Evolutionary conservation across 345 rosid genomes (phyloP), one percentile per base, ranked within the genome.

Genomic region (Pseudoturritis turrita): DNA sequence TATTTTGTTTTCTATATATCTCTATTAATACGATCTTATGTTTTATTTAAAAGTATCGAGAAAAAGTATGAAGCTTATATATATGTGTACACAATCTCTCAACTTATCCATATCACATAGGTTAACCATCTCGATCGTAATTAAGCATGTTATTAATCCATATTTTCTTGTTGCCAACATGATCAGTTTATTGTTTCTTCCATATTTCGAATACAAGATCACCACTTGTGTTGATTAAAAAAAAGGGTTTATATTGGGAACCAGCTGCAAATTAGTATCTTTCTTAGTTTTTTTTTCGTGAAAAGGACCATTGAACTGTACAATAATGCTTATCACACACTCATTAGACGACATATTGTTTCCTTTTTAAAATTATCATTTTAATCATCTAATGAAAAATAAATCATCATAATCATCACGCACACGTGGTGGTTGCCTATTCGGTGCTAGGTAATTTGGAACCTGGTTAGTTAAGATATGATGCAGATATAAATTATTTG

Each of bases 381-480:
- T 10, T 61, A 29, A 29, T 29, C 17, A 1, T 22, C 8, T 25
- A 9, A 15, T 10, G 2, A 35, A 13, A 47, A 18, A 18, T 7
- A 11, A 56, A 69, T 41, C 19, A 55, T 54, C 62, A 0, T 56
- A 37, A 51, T 40, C 28, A 29, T 37, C 36, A 33, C 36, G 14
- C 55, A 31, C 26, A 59, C 62, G 62, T 59, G 78, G 59, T 60
- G 73, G 40, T 17, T 59, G 45, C 56, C 14, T 31, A 74, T 50
- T 59, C 29, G 68, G 37, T 59, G 68, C 2, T 41, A 50, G 68
- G 46, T 59, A 58, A 58, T 4, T 66, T 18, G 60, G 78, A 74
- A 58, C 67, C 56, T 47, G 53, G 67, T 39, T 57, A 15, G 37
- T 57, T 49, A 65, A 39, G 68, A 67, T 60, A 74, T 67, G 73